These are phyloP conservation scores for Phyllachora maydis DNA, from an alignment of 2,329 filamentous ascomycete genomes.

Conservation along the genomic window DNA sequence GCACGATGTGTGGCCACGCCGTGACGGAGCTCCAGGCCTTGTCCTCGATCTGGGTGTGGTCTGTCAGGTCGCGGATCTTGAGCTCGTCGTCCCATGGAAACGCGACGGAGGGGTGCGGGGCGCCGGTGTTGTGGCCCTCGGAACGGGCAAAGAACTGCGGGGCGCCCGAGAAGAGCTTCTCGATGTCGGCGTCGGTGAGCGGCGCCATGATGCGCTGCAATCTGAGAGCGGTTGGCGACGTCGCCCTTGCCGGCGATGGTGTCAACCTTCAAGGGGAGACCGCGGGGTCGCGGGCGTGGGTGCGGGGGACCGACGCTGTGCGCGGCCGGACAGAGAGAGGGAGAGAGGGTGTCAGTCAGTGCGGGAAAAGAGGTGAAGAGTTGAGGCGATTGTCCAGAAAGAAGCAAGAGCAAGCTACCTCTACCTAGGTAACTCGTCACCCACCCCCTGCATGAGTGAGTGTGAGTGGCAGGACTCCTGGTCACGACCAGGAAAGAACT, in stretches of 20 bases:
- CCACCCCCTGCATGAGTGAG: too few species aligned
- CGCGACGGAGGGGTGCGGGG: slow-evolving; percentile 38
- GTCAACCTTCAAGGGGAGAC: too few species aligned
- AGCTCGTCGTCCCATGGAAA: slow-evolving; percentile 47
- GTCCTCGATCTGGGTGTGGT: slow-evolving; percentile 42
- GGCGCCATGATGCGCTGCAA: slow-evolving; percentile 37
- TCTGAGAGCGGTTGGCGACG: slow-evolving; percentile 16
- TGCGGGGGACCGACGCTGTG: too few species aligned
- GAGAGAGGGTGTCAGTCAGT: too few species aligned
- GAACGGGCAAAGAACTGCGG: slow-evolving; percentile 48
- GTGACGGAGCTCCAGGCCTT: slow-evolving; percentile 41
- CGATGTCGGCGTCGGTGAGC: slow-evolving; percentile 36
- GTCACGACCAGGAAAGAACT: too few species aligned
- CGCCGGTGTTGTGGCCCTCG: slow-evolving; percentile 35
- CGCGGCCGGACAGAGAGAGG: too few species aligned
- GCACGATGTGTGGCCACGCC: slow-evolving; percentile 39
- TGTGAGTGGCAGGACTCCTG: too few species aligned
- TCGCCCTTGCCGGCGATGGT: too few species aligned
- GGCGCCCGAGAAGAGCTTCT: slow-evolving; percentile 55
- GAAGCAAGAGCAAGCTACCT: too few species aligned
- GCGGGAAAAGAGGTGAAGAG: too few species aligned
- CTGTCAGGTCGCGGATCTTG: slow-evolving; percentile 39
- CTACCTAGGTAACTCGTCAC: too few species aligned
- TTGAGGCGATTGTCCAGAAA: too few species aligned
- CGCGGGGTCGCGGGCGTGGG: slow-evolving; percentile 15